A percentile compares a stretch with the other conserved stretches of the same genome.
Conservation (phyloP, 176 grass and related monocot genomes). For the Pontederia crassipes region DNA sequence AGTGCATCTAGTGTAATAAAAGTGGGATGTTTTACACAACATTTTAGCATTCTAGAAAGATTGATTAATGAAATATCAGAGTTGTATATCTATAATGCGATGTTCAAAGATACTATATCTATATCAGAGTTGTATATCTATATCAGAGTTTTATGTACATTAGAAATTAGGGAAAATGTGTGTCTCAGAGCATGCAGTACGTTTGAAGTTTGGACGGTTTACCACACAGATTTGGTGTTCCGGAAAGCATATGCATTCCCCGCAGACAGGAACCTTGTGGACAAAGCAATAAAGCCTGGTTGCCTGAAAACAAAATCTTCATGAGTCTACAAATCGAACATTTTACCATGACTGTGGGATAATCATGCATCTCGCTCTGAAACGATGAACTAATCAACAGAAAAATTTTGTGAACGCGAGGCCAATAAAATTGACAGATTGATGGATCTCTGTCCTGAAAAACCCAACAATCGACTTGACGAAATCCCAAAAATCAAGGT, state of each 20-base stretch:
- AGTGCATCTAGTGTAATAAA: too few species aligned
- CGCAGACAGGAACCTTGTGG: conserved; percentile 89
- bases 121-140: too few species aligned
- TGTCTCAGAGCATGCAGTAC: background rate
- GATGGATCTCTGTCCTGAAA: background rate
- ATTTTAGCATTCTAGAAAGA: too few species aligned
- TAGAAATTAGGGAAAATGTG: background rate
- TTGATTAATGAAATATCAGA: too few species aligned
- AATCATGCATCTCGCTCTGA: too few species aligned
- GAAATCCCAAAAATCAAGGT: background rate
- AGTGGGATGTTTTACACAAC: too few species aligned
- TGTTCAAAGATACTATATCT: too few species aligned
- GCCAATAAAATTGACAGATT: too few species aligned
- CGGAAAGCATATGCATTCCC: conserved; percentile 90
- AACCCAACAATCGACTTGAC: background rate
- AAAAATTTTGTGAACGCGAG: too few species aligned
- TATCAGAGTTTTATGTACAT: background rate
- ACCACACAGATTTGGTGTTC: conserved; percentile 95
- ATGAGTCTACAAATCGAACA: background rate
- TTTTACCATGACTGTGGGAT: too few species aligned
- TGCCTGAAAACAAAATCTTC: conserved; percentile 40
- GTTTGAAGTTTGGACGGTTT: conserved; percentile 23
- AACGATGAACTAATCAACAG: too few species aligned
- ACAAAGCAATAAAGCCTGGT: conserved; percentile 98
- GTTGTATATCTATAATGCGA: too few species aligned